These are phyloP conservation scores for Mortierella sp. DNA, from an alignment of 371 early-diverging fungal species.

Conservation along the genomic window DNA sequence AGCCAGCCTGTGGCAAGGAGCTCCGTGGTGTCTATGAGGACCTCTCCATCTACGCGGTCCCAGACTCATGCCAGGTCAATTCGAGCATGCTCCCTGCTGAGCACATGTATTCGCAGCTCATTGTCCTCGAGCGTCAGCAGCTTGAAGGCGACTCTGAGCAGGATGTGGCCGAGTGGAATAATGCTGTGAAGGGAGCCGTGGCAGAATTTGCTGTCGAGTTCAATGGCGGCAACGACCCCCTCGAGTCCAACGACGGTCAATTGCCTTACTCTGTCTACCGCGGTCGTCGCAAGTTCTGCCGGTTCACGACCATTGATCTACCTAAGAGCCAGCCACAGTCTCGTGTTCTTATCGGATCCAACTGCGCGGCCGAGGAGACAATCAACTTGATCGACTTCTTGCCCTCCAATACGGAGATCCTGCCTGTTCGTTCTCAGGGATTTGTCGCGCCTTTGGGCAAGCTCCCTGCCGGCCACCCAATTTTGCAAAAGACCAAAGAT, in stretches of 20 bases:
- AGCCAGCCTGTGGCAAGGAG: conserved; percentile 29
- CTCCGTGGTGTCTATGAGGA: conserved; percentile 51
- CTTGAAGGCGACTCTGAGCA: conserved; percentile 34
- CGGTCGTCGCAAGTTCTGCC: conserved; percentile 42
- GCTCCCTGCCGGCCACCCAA: conserved; percentile 46
- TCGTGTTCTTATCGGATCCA: conserved; percentile 40
- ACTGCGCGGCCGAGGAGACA: conserved; percentile 35
- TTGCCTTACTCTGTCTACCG: conserved; percentile 22
- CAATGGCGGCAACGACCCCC: conserved; percentile 3
- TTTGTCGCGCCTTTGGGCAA: conserved; percentile 17
- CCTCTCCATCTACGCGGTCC: conserved; percentile 43
- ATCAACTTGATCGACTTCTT: conserved; percentile 28
- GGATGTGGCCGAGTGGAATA: conserved; percentile 40
- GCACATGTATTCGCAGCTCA: conserved; percentile 29
- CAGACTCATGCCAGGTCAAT: conserved; percentile 23
- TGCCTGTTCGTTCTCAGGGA: conserved; percentile 47
- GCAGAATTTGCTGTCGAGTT: conserved; percentile 18
- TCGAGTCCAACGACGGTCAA: background rate
- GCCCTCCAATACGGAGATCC: conserved; percentile 52
- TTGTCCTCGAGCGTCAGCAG: conserved; percentile 50
- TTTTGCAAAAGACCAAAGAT: conserved; percentile 18
- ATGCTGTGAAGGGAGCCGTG: conserved; percentile 29
- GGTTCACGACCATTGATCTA: conserved; percentile 29
- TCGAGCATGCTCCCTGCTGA: conserved; percentile 29
- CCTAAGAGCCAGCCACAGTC: conserved; percentile 29